These are phyloP conservation scores for Apiotrichum mycotoxinovorans DNA, from an alignment of 1,284 basidiomycete genomes.

Conservation along the genomic window DNA sequence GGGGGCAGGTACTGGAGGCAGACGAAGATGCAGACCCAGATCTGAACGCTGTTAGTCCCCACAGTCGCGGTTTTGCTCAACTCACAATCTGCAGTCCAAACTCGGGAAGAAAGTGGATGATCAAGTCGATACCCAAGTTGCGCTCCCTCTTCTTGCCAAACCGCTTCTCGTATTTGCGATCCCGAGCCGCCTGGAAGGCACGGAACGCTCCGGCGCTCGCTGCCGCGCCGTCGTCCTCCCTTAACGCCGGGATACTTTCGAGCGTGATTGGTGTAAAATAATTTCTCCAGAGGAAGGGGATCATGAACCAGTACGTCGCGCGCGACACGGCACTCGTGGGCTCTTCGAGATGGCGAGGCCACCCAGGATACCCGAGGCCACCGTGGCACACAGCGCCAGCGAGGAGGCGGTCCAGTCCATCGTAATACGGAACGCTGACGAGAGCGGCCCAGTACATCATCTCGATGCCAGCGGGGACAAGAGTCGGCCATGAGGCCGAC, in stretches of 20 bases:
- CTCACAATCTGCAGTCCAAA: constrained; percentile 27
- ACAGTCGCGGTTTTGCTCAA: neutral
- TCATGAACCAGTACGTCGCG: constrained; percentile 49
- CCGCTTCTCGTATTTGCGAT: constrained; percentile 21
- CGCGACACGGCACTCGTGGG: constrained; percentile 44
- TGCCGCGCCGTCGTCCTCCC: constrained; percentile 55
- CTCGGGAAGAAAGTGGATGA: constrained; percentile 33
- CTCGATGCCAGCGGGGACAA: constrained; percentile 34
- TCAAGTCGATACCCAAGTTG: constrained; percentile 44
- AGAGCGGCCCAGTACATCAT: constrained; percentile 43
- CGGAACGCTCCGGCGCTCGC: constrained; percentile 50
- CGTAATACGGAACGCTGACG: constrained; percentile 44
- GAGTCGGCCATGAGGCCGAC: constrained; percentile 19
- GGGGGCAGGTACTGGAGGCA: constrained; percentile 53
- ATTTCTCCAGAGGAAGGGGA: constrained; percentile 51
- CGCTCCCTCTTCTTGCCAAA: constrained; percentile 32
- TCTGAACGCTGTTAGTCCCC: constrained; percentile 25
- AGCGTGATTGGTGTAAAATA: constrained; percentile 50
- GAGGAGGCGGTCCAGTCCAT: constrained; percentile 40
- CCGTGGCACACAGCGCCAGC: constrained; percentile 34
- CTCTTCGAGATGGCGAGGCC: constrained; percentile 38
- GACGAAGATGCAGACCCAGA: constrained; percentile 51
- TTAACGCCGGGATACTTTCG: constrained; percentile 53
- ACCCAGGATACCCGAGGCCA: constrained; percentile 28
- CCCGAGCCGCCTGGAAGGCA: constrained; percentile 30